Evolutionary conservation across 495 filamentous ascomycete species (phyloP).

Genomic region (Lichenothelia convexa): DNA sequence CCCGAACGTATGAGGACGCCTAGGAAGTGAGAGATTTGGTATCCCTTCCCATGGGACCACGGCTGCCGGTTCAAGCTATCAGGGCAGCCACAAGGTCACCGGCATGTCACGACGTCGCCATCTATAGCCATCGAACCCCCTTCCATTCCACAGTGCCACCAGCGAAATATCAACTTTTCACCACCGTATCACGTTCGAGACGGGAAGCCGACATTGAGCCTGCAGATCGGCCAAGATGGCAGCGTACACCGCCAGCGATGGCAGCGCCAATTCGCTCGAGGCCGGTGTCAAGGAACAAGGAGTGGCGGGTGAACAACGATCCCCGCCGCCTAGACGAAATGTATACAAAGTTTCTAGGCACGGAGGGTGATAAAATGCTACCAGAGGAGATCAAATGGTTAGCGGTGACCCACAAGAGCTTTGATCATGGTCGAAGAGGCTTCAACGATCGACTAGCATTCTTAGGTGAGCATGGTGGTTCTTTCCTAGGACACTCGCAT

Average conservation of each 20-base stretch:
- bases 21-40: too few relatives aligned
- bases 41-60: too few relatives aligned
- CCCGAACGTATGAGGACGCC: too few relatives aligned
- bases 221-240: slow-evolving; percentile 51
- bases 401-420: slow-evolving; percentile 94
- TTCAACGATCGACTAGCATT: slow-evolving; percentile 90
- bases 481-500: background rate
- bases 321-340: slow-evolving; percentile 52
- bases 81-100: too few relatives aligned
- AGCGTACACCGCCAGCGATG: slow-evolving; percentile 59
- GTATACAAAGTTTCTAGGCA: slow-evolving; percentile 54
- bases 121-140: too few relatives aligned
- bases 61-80: too few relatives aligned
- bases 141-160: too few relatives aligned
- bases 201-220: slow-evolving; percentile 20
- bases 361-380: slow-evolving; percentile 48
- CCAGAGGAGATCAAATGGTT: slow-evolving; percentile 92
- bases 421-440: slow-evolving; percentile 82
- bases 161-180: too few relatives aligned
- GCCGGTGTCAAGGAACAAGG: slow-evolving; percentile 27
- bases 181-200: slow-evolving; percentile 4
- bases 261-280: slow-evolving; percentile 47
- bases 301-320: slow-evolving; percentile 55
- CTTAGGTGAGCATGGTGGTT: slow-evolving; percentile 41
- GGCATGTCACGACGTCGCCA: too few relatives aligned